Evolutionary conservation across 108 stramenopile species (phyloP), one percentile per base, ranked within the genome.

Genomic region (Poteriospumella lacustris): DNA sequence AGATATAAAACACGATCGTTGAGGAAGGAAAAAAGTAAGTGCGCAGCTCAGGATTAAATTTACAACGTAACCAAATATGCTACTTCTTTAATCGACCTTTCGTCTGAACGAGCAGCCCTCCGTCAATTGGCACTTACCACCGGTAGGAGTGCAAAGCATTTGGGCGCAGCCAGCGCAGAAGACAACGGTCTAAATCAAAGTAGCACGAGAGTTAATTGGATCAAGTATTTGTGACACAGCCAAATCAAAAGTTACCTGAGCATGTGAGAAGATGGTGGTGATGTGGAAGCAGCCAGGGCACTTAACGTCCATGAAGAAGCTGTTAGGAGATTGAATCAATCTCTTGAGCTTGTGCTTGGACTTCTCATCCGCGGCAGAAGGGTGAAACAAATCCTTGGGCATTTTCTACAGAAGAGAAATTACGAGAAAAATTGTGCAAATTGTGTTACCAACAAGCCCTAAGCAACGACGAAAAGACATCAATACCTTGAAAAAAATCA

Each of bases 201-300:
- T 92, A 93, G 44, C 92, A 92, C 60, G 94, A 92, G 75, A 92
- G 93, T 85, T 1, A 42, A 72, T 24, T 68, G 12, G 1, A 42
- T 29, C 0, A 42, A 62, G 0, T 0, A 0, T 1, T 19, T 29
- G 31, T 26, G 42, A 68, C 34, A 41, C 41, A 0, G n/a, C 39
- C 0, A 36, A 19, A 68, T 39, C 0, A 68, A 12, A 64, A 33
- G 0, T n/a, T 34, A 85, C 85, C 85, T 85, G 85, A 3, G 85
- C 85, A 76, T 85, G 85, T 34, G 78, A 80, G 82, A 85, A 86
- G 41, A 86, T 78, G 44, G 84, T 85, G 42, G 85, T 86, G 81
- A 99, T 99, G 89, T 95, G 93, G 90, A 96, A 97, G 93, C 98
- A 99, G 79, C 97, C 97, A 31, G 97, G 97, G 85, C 98, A 99